Base-by-base conservation (phyloP, 176 grass and related monocot species). In the Bothriochloa decipiens region DNA sequence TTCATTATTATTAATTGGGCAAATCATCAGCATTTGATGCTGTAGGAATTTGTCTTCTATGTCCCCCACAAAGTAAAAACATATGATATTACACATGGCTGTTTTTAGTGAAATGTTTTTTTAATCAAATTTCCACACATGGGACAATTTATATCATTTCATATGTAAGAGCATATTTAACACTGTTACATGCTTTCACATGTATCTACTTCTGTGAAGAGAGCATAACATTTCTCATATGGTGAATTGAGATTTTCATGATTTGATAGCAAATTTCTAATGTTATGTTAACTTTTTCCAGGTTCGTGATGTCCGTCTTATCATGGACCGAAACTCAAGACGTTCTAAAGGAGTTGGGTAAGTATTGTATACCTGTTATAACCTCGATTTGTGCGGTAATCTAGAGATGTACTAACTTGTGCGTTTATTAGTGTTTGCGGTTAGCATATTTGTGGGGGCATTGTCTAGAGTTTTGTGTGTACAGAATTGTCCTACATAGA, bases 341-440 rank as follows among this genome's bases (percentile, higher is more conserved):
- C 96, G 96, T 64, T 99, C 96, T 33, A 99, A 96, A 95, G 96
- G 96, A 83, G 96, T 99, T 77, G 96, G 96, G 96, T 99, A 82
- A 87, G 96, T 36, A 76, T 20, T 66, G 5, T 4, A 0, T 77
- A 57, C 63, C 73, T 73, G 39, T 68, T 78, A 75, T 37, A 68
- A 72, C 39, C 20, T 18, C 6, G 2, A 3, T 70, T 53, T 89
- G 78, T 12, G 3, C 37, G 35, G 55, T 82, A 60, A 77, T 71
- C 20, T 81, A 65, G 35, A 70, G 15, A 27, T 43, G 35, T 17
- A 20, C 43, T 11, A 27, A 9, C 68, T 1, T 3, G 5, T n/a
- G 5, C 73, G 80, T 70, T 29, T 55, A 27, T 74, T 8, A 12
- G 2, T 57, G 32, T 78, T 45, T 61, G 49, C 0, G 49, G 49